Evolutionary conservation across 352 stramenopile genomes (phyloP), one percentile per base, ranked within the genome.

Genomic region (Globisporangium splendens): DNA sequence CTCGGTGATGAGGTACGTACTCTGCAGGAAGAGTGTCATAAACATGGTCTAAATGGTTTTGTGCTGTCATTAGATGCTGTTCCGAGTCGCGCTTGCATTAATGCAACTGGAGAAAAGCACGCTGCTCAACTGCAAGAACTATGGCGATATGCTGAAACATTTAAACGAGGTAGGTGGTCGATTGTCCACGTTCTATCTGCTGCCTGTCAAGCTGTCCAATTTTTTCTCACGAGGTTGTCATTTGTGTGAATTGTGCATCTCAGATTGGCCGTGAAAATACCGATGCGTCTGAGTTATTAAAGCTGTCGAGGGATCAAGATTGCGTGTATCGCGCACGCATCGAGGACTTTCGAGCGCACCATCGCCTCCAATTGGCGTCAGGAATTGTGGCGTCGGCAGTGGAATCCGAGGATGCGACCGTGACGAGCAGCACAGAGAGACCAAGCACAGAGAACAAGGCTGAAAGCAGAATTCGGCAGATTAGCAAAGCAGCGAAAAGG

Each of bases 261-360:
- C 28, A 93, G 82, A 74, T 93, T 54, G 86, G 86, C 33, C 63
- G 83, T 46, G 68, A 70, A 18, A 53, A 71, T 15, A 62, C 83
- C 1, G 71, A 89, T 55, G 70, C 75, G 4, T 49, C 72, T 20
- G 59, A 59, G 17, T 61, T 95, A 15, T 61, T 93, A 54, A 66
- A 77, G 24, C 59, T 80, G 6, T 75, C 82, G 1, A 72, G 75
- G 50, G 73, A 77, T 17, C 86, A 93, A 50, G 79, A 91, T 8
- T 77, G 74, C 15, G 81, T 93, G 3, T 79, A 84, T 55, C 73
- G 79, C 39, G 66, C 74, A 4, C 77, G 83, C 35, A 79, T 95
- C 39, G 86, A 95, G 64, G 86, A 93, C 54, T 93, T 95, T 65
- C 68, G 86, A 57, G 86, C 83, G 3, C 83, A 93, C 21, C 84